phyloP scores from a whole-genome alignment of 768 basidiomycete genomes.

The Coprinopsis marcescibilis region DNA sequence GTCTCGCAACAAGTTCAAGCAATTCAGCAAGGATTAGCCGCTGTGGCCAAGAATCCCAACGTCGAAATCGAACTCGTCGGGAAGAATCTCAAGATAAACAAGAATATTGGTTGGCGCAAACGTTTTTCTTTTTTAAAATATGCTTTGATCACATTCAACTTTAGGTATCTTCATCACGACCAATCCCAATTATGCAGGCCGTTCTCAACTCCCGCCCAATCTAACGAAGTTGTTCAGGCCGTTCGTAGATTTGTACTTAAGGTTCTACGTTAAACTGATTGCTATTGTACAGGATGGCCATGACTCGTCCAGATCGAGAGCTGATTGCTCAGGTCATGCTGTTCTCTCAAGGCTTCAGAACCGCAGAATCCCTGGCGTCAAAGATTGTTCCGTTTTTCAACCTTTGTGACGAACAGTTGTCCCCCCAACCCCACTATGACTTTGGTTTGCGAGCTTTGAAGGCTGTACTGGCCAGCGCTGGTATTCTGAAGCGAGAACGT shows the following conservation, averaged over 20 bases:
- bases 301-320: slow-evolving; percentile 97
- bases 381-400: slow-evolving; percentile 99
- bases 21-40: slow-evolving; percentile 92
- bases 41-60: slow-evolving; percentile 75
- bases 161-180: slow-evolving; percentile 97
- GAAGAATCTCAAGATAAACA: slow-evolving; percentile 87
- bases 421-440: slow-evolving; percentile 97
- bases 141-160: slow-evolving; percentile 7
- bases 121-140: background rate
- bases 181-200: slow-evolving; percentile 98
- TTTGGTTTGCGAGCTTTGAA: slow-evolving; percentile 97
- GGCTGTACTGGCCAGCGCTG: slow-evolving; percentile 92
- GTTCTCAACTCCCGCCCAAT: slow-evolving; percentile 84
- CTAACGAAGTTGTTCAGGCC: slow-evolving; percentile 91
- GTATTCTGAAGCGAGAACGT: slow-evolving; percentile 93
- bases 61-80: slow-evolving; percentile 94
- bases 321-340: slow-evolving; percentile 99
- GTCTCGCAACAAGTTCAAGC: slow-evolving; percentile 99
- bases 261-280: slow-evolving; percentile 5
- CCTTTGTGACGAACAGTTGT: slow-evolving; percentile 94
- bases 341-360: slow-evolving; percentile 98
- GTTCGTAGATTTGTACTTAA: slow-evolving; percentile 38
- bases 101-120: slow-evolving; percentile 85
- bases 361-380: slow-evolving; percentile 93
- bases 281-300: slow-evolving; percentile 72